Conservation (phyloP, 768 basidiomycete genomes). For the Clitopilus hobsonii region DNA sequence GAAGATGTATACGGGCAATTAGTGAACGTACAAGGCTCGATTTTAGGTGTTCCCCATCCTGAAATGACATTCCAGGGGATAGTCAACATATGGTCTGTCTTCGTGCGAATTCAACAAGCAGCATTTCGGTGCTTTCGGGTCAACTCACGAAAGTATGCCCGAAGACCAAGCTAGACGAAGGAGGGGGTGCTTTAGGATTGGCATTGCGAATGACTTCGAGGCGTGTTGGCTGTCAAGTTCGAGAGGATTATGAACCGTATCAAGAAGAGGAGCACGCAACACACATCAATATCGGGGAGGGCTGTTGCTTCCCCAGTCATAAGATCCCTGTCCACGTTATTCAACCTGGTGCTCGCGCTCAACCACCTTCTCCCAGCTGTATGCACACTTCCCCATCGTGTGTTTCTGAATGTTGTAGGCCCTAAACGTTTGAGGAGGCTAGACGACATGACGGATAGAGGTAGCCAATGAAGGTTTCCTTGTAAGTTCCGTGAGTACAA, state of each 20-base stretch:
- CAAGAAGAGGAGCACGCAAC: constrained; percentile 4
- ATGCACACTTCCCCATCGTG: constrained; percentile 10
- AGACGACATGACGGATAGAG: constrained; percentile 6
- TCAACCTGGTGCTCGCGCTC: constrained; percentile 5
- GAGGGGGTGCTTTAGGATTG: constrained; percentile 59
- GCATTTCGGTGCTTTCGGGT: neutral
- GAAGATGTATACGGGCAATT: constrained; percentile 2
- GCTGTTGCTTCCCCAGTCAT: constrained; percentile 17
- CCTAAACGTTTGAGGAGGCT: constrained; percentile 8
- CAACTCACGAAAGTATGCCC: constrained; percentile 77
- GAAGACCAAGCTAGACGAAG: constrained; percentile 68
- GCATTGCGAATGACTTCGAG: constrained; percentile 45
- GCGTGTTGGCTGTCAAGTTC: constrained; percentile 38
- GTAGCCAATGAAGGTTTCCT: neutral
- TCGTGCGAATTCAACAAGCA: constrained; percentile 5
- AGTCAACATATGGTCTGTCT: constrained; percentile 87
- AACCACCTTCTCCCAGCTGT: constrained; percentile 6
- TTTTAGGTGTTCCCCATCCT: constrained; percentile 83
- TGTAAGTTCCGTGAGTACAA: constrained; percentile 5
- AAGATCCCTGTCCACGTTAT: constrained; percentile 3
- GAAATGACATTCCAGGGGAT: constrained; percentile 65
- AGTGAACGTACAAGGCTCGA: constrained; percentile 68
- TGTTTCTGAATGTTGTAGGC: constrained; percentile 2
- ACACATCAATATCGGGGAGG: constrained; percentile 31
- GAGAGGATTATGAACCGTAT: neutral